phyloP scores from a whole-genome alignment of 768 basidiomycete species.

The Omphalotus guepiniiformis region DNA sequence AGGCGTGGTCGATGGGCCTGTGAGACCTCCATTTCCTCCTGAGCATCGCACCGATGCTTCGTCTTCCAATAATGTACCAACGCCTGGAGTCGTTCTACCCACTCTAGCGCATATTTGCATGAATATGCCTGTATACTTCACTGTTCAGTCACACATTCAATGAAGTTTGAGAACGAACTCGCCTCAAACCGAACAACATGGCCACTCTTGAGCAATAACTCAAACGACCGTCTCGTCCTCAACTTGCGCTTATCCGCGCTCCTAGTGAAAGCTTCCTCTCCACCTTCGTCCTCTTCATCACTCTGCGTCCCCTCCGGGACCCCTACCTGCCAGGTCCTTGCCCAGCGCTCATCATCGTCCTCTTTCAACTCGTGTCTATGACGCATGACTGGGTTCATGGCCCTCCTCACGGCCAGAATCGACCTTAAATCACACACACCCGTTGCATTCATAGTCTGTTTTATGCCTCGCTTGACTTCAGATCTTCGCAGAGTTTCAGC shows the following conservation, averaged over 20 bases:
- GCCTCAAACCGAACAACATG: slow-evolving; percentile 78
- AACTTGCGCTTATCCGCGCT: slow-evolving; percentile 39
- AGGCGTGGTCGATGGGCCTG: slow-evolving; percentile 54
- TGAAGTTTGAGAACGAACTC: slow-evolving; percentile 16
- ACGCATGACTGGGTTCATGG: slow-evolving; percentile 44
- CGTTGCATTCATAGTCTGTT: slow-evolving; percentile 60
- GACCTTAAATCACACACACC: slow-evolving; percentile 72
- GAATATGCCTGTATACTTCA: slow-evolving; percentile 53
- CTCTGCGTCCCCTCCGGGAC: slow-evolving; percentile 35
- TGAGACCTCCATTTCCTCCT: slow-evolving; percentile 76
- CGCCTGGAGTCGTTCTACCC: slow-evolving; percentile 73
- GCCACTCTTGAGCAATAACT: slow-evolving; percentile 68
- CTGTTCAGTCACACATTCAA: slow-evolving; percentile 4
- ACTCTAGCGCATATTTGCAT: slow-evolving; percentile 67
- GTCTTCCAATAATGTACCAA: slow-evolving; percentile 77
- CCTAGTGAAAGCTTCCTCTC: slow-evolving; percentile 46
- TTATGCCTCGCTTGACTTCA: slow-evolving; percentile 59
- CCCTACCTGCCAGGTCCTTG: slow-evolving; percentile 30
- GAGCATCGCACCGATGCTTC: slow-evolving; percentile 70
- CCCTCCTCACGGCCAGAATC: slow-evolving; percentile 61
- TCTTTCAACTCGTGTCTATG: slow-evolving; percentile 26
- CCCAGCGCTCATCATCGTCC: slow-evolving; percentile 28
- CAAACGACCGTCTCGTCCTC: slow-evolving; percentile 68
- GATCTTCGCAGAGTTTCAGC: slow-evolving; percentile 37
- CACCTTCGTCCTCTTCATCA: slow-evolving; percentile 66